A percentile compares a stretch with the other conserved stretches of the same genome.
phyloP scores from a whole-genome alignment of 768 basidiomycete genomes.

The Tricholoma furcatifolium region DNA sequence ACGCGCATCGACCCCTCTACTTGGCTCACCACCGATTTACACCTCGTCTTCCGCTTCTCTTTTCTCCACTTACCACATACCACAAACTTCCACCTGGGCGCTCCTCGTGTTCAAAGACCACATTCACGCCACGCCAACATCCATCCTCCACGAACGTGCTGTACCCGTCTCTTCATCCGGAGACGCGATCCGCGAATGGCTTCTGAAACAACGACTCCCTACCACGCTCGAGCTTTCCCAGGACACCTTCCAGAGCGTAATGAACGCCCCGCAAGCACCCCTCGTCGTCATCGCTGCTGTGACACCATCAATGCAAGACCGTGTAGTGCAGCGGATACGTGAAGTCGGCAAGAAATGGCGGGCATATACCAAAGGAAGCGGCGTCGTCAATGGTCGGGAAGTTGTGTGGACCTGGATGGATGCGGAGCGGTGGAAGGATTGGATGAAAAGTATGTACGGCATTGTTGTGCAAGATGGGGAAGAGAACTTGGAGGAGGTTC shows the following conservation, averaged over 20 bases:
- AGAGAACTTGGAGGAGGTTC: conserved; percentile 35
- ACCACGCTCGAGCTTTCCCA: conserved; percentile 71
- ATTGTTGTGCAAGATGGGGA: conserved; percentile 33
- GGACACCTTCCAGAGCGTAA: conserved; percentile 80
- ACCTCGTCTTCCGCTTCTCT: conserved; percentile 38
- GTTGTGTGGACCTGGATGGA: conserved; percentile 94
- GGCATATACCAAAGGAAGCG: conserved; percentile 37
- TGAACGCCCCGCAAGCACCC: conserved; percentile 75
- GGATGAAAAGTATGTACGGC: conserved; percentile 93
- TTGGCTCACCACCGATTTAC: conserved; percentile 46
- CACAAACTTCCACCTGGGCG: conserved; percentile 46
- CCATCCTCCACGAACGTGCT: conserved; percentile 37
- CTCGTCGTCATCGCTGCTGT: conserved; percentile 76
- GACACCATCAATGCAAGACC: conserved; percentile 30
- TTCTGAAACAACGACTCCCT: conserved; percentile 70
- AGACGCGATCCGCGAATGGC: conserved; percentile 50
- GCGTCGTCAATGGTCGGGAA: conserved; percentile 42
- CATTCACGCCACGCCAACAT: conserved; percentile 41
- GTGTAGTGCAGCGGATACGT: conserved; percentile 45
- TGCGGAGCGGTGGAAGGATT: conserved; percentile 74
- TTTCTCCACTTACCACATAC: conserved; percentile 35
- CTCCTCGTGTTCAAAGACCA: conserved; percentile 70
- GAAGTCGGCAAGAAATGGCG: conserved; percentile 65
- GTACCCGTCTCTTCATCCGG: conserved; percentile 14
- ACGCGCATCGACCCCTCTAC: conserved; percentile 39